A percentile compares a stretch with the other conserved stretches of the same genome.
Evolutionary conservation across 176 grass and related monocot species (phyloP).

Genomic region (Oryza australiensis): DNA sequence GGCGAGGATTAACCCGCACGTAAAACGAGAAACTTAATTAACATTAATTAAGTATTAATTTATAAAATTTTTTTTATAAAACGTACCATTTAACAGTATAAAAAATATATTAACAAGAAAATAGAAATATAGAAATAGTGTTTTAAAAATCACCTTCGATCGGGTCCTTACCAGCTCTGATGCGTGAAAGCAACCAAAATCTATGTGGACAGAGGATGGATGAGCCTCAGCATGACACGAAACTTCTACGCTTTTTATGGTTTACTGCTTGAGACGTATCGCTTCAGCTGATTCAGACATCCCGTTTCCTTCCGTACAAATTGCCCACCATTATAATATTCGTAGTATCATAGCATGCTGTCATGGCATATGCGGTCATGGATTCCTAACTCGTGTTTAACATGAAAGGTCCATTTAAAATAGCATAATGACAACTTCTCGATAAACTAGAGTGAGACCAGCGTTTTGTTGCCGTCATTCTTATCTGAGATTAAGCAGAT

Average conservation of each 20-base stretch:
- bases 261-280: not conserved
- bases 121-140: too few relatives aligned
- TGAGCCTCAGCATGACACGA: not conserved
- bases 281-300: not conserved
- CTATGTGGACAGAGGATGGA: not conserved
- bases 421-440: not conserved
- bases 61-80: too few relatives aligned
- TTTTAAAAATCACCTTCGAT: too few relatives aligned
- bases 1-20: too few relatives aligned
- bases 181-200: not conserved
- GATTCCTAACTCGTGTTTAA: not conserved
- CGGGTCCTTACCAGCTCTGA: too few relatives aligned
- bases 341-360: not conserved
- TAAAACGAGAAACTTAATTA: too few relatives aligned
- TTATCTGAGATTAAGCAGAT: not conserved
- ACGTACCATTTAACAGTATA: too few relatives aligned
- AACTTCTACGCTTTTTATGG: not conserved
- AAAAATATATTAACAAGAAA: too few relatives aligned
- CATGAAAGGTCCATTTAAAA: not conserved
- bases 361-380: not conserved
- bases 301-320: not conserved
- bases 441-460: not conserved
- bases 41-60: too few relatives aligned
- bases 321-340: not conserved
- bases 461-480: not conserved